Percentiles rank a stretch among this genome's conserved stretches.
These are phyloP conservation scores for Boeremia exigua DNA, from an alignment of 2,329 filamentous ascomycete genomes.

Conservation along the genomic window DNA sequence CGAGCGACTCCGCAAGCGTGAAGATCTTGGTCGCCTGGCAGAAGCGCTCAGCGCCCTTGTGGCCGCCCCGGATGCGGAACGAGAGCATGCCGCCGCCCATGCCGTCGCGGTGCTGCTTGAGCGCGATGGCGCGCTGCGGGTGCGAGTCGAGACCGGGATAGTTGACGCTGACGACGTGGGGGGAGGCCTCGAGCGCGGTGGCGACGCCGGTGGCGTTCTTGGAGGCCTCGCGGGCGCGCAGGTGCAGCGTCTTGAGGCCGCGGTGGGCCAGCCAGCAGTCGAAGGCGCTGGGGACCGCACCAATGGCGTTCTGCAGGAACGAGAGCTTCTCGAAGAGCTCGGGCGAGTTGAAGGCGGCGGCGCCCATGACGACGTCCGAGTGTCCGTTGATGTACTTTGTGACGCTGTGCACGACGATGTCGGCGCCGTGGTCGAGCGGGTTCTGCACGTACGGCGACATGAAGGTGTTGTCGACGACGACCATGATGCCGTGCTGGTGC, in stretches of 20 bases:
- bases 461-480: slow-evolving; percentile 99
- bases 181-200: slow-evolving; percentile 75
- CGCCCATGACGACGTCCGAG: slow-evolving; percentile 95
- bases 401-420: slow-evolving; percentile 95
- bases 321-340: slow-evolving; percentile 76
- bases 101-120: slow-evolving; percentile 90
- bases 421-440: slow-evolving; percentile 90
- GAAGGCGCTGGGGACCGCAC: slow-evolving; percentile 91
- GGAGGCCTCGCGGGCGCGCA: slow-evolving; percentile 85
- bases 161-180: slow-evolving; percentile 87
- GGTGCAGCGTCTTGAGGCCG: slow-evolving; percentile 93
- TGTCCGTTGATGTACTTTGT: slow-evolving; percentile 99
- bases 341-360: slow-evolving; percentile 91
- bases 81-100: slow-evolving; percentile 98
- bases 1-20: slow-evolving; percentile 89
- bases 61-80: slow-evolving; percentile 89
- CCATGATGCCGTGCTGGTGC: slow-evolving; percentile 85
- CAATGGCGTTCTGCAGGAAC: slow-evolving; percentile 97
- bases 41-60: slow-evolving; percentile 86
- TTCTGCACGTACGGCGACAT: slow-evolving; percentile 96
- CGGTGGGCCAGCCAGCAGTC: slow-evolving; percentile 98
- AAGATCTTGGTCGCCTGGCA: slow-evolving; percentile 90
- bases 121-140: slow-evolving; percentile 81
- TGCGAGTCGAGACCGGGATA: slow-evolving; percentile 92
- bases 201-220: slow-evolving; percentile 82